Evolutionary conservation across 148 eudicot genomes (phyloP), one percentile per base, ranked within the genome.

Genomic region (Vaccinium myrtillus): DNA sequence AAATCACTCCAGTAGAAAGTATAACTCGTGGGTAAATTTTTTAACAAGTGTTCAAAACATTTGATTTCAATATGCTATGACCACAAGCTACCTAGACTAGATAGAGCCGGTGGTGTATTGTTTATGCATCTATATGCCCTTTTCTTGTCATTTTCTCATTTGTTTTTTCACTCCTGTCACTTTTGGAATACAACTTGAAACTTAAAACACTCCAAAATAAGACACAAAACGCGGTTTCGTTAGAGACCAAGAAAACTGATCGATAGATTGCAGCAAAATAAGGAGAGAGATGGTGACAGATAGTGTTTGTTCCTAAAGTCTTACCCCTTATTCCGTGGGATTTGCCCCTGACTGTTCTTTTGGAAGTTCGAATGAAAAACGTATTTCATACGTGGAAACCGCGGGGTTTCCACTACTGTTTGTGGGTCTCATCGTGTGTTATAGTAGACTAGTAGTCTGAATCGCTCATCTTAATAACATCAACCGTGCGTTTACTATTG

Each of bases 211-310:
- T 51, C 18, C 25, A 2, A 32, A 32, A 48, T 18, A 74, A 0
- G 39, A 58, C 18, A 18, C 13, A 8, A 59, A 56, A 81, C 83
- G 75, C 83, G 83, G 83, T 81, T 63, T 81, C 54, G 54, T 7
- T 8, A n/a, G 69, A 11, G 63, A 46, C 23, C 55, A 61, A 81
- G 39, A 46, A 46, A 61, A 54, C n/a, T 46, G 16, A 49, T 19
- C 23, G 55, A 49, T 21, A 25, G 25, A 43, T 36, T 74, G 77
- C 50, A 36, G 49, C 74, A 69, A 69, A 69, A 69, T 5, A 69
- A 12, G 74, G 74, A 27, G 74, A 69, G 74, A 27, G 74, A 69
- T 27, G 14, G 74, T 30, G 74, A 69, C 74, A 30, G 69, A 5
- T 11, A 30, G 8, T 69, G 14, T 13, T 69, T 27, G 2, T 30